Base-by-base conservation (phyloP, 352 stramenopile genomes). In the Globisporangium acanthophoron region DNA sequence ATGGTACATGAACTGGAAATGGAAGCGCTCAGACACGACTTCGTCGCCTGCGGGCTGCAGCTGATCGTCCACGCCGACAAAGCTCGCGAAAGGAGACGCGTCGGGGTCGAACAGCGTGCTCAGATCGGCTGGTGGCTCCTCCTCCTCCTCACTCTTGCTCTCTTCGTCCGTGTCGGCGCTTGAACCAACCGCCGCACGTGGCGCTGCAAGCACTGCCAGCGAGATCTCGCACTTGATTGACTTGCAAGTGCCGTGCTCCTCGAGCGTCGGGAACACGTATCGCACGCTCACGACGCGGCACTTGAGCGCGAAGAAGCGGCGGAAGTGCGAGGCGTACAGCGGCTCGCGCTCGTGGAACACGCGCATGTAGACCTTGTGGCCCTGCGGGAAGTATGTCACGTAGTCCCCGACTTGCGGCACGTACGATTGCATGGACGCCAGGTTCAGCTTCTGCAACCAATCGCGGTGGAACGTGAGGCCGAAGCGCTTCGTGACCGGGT, bases 321-420 rank as follows among this genome's bases (percentile, higher is more conserved):
- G 71, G 35, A 94, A 55, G 37, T 64, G 78, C 21, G 60, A 62
- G 44, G 86, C 71, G 54, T 74, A 93, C 52, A 70, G 61, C 21
- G 80, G 78, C 6, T 70, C 56, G 11, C 70, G 67, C 51, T 85
- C 71, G 12, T 51, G 52, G 31, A 70, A 71, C 45, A 67, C 63
- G 7, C 54, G 52, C 39, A 75, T 58, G 73, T 83, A 85, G 57
- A 79, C 63, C 59, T 58, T 51, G 64, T 95, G 85, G 11, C 80
- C 81, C 58, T 92, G 76, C 0, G 85, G 85, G 29, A 92, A 84
- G 51, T 95, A 95, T 31, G 91, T 73, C 13, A 95, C 71, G 48
- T 90, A 80, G 51, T 95, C 85, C 12, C 85, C 85, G 47, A 85
- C 70, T 69, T 95, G 85, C 1, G 85, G 85, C 5, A 93, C 70